A percentile compares a stretch with the other conserved stretches of the same genome.
phyloP scores from a whole-genome alignment of 2,329 filamentous ascomycete genomes.

The Venturia effusa region DNA sequence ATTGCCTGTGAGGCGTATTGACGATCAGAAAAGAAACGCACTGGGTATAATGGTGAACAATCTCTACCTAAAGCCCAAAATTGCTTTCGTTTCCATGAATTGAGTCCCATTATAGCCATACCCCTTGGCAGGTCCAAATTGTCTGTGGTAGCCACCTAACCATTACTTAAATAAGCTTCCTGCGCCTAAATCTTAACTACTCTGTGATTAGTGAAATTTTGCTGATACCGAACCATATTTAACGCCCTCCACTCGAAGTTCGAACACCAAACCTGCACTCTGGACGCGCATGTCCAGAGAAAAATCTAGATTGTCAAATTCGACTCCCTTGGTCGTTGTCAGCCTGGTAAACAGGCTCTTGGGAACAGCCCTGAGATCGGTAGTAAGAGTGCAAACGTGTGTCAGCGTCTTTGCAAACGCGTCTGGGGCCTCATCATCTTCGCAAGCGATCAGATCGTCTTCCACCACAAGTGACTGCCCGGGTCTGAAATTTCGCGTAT shows the following conservation, averaged over 20 bases:
- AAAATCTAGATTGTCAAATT: conserved; percentile 75
- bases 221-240: conserved; percentile 68
- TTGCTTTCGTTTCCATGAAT: background rate
- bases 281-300: conserved; percentile 76
- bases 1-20: too few relatives aligned
- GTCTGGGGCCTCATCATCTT: conserved; percentile 54
- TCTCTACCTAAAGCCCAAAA: background rate
- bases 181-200: background rate
- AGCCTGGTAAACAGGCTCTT: conserved; percentile 61
- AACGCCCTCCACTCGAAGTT: conserved; percentile 67
- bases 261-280: conserved; percentile 64
- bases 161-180: background rate
- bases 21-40: too few relatives aligned
- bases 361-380: conserved; percentile 66
- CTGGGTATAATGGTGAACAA: too few relatives aligned
- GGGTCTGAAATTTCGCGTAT: conserved; percentile 73
- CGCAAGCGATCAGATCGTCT: conserved; percentile 69
- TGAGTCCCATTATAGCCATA: background rate
- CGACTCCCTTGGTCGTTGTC: conserved; percentile 67
- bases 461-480: conserved; percentile 68
- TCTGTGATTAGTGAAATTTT: conserved; percentile 53
- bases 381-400: conserved; percentile 71
- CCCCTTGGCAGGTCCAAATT: too few relatives aligned
- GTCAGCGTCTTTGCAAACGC: conserved; percentile 42
- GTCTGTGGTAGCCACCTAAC: too few relatives aligned